Evolutionary conservation across 495 filamentous ascomycete genomes (phyloP).

Genomic region (Trichoderma asperelloides): DNA sequence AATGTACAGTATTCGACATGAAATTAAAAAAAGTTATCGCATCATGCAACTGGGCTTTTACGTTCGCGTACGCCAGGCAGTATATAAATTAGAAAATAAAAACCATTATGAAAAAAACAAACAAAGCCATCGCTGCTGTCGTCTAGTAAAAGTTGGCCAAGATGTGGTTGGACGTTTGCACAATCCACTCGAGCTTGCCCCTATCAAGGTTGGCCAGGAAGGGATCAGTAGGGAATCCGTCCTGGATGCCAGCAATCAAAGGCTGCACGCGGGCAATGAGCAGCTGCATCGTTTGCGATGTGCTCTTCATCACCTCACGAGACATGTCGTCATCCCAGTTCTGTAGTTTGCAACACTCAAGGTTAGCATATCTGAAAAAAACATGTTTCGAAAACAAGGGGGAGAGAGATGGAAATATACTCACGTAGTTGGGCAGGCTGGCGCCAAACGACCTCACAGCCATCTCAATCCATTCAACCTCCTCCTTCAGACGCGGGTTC

Average conservation of each 20-base stretch:
- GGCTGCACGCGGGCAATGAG: constrained; percentile 8
- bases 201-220: constrained; percentile 8
- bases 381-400: not conserved
- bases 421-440: constrained; percentile 8
- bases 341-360: not conserved
- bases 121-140: not conserved
- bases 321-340: not conserved
- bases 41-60: too few species aligned
- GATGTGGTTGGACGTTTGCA: not conserved
- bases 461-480: constrained; percentile 69
- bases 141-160: not conserved
- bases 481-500: constrained; percentile 49
- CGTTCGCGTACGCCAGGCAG: too few species aligned
- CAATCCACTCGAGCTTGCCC: constrained; percentile 11
- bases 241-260: constrained; percentile 8
- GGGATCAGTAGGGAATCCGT: constrained; percentile 8
- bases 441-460: constrained; percentile 39
- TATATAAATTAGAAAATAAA: not conserved
- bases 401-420: not conserved
- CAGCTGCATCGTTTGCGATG: constrained; percentile 7
- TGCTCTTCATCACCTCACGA: constrained; percentile 2
- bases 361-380: not conserved
- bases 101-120: not conserved
- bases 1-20: too few species aligned
- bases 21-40: too few species aligned